Conservation (phyloP, 257 asterid species). For the Petunia axillaris region DNA sequence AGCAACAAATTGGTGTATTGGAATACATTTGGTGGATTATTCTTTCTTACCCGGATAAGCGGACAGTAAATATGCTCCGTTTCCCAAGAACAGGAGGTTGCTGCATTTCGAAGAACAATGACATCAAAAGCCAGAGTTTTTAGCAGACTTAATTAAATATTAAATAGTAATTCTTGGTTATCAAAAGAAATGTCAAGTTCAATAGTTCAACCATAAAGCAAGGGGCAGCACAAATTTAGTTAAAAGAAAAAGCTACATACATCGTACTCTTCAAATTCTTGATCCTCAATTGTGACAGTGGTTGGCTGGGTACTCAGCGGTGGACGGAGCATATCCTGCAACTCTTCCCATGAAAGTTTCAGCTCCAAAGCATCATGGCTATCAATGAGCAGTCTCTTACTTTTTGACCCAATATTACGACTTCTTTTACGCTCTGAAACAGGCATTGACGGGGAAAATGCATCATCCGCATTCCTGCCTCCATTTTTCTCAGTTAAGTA, state of each 20-base stretch:
- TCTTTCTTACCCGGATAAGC: conserved; percentile 77
- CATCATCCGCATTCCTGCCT: conserved; percentile 51
- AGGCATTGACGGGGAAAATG: conserved; percentile 44
- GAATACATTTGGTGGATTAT: conserved; percentile 27
- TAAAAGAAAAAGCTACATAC: conserved; percentile 46
- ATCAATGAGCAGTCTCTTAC: conserved; percentile 80
- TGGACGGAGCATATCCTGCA: conserved; percentile 88
- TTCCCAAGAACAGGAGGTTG: conserved; percentile 93
- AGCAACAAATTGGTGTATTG: background rate
- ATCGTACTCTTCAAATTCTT: conserved; percentile 86
- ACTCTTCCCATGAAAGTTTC: conserved; percentile 91
- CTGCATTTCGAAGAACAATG: conserved; percentile 48
- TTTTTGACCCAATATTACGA: conserved; percentile 83
- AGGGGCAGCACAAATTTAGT: background rate
- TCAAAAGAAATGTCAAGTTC: background rate
- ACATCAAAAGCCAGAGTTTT: conserved; percentile 31
- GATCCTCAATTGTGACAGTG: conserved; percentile 67
- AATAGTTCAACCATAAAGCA: conserved; percentile 19
- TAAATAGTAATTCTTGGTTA: background rate
- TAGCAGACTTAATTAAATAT: background rate
- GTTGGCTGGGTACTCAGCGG: conserved; percentile 69
- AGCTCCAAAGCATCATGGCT: conserved; percentile 80
- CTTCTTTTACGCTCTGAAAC: conserved; percentile 75
- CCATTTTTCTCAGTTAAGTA: conserved; percentile 45
- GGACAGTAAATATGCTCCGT: conserved; percentile 69